Evolutionary conservation across 257 asterid species (phyloP), one percentile per base, ranked within the genome.

Genomic region (Asclepias syriaca): DNA sequence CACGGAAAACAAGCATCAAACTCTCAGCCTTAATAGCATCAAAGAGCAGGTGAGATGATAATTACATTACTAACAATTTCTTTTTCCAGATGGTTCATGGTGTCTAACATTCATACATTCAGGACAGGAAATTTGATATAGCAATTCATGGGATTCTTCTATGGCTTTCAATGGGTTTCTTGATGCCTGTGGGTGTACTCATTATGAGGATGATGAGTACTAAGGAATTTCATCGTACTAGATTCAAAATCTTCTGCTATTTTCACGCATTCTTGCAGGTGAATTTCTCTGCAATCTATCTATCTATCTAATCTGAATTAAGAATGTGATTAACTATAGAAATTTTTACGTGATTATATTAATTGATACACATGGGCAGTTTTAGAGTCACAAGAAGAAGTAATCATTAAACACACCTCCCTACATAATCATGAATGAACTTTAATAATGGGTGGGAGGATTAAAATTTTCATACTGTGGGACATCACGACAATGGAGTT

Each of bases 131-230:
- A 69, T 65, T 76, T 78, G 87, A 87, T 29, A 87, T 93, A 74
- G 81, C 71, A 72, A 79, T 90, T 74, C 98, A 90, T 83, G 98
- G 96, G 48, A 72, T 93, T 63, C 75, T 90, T 18, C 75, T 89
- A 29, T 93, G 98, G 97, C 89, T 88, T 80, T 89, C 98, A 49
- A 81, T 84, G 84, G 97, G 96, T 54, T 78, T 87, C 75, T 82
- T 90, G 73, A 86, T 90, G 88, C 98, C 97, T 51, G 71, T 80
- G 18, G 98, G 93, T 46, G 81, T 93, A 81, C 84, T 93, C 24
- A 48, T 79, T 66, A 84, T 89, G 77, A 86, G 98, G 82, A 72
- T 86, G 57, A 81, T 96, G 43, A 81, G 80, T 24, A 72, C 78
- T 55, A 76, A 71, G 27, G 86, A 80, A 43, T 56, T 73, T 55